A percentile compares a stretch with the other conserved stretches of the same genome.
Evolutionary conservation across 2,329 filamentous ascomycete species (phyloP).

Genomic region (Fusarium aywerte): DNA sequence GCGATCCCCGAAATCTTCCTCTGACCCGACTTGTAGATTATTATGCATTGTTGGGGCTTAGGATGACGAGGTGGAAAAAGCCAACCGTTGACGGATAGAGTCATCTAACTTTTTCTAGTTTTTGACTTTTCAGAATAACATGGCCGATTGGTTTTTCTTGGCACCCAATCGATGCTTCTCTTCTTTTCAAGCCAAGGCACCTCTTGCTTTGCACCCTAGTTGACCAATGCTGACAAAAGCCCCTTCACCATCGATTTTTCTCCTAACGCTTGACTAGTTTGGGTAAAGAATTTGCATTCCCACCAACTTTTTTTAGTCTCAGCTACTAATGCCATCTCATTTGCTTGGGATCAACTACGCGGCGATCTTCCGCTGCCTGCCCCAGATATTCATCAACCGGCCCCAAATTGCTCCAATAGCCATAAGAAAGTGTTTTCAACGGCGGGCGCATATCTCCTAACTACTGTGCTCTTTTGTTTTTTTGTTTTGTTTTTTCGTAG

Average conservation of each 20-base stretch:
- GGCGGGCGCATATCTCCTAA: too few relatives aligned
- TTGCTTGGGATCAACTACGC: neutral
- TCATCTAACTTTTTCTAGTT: neutral
- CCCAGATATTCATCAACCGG: neutral
- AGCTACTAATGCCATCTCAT: neutral
- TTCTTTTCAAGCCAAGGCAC: neutral
- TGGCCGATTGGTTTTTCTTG: neutral
- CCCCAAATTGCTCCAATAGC: neutral
- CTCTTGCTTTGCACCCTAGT: neutral
- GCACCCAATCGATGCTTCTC: neutral
- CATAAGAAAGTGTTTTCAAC: neutral
- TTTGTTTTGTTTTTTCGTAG: too few relatives aligned
- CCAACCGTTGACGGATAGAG: neutral
- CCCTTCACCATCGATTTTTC: neutral
- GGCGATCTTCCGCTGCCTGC: constrained; percentile 3
- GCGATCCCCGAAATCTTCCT: constrained; percentile 23
- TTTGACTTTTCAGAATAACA: neutral
- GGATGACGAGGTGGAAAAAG: neutral
- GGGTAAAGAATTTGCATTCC: too few relatives aligned
- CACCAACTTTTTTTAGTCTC: neutral
- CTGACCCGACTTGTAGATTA: constrained; percentile 1
- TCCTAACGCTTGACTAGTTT: neutral
- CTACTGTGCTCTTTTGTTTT: too few relatives aligned
- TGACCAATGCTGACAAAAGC: neutral
- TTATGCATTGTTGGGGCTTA: neutral